phyloP scores from a whole-genome alignment of 495 filamentous ascomycete genomes.

The Viridothelium virens region DNA sequence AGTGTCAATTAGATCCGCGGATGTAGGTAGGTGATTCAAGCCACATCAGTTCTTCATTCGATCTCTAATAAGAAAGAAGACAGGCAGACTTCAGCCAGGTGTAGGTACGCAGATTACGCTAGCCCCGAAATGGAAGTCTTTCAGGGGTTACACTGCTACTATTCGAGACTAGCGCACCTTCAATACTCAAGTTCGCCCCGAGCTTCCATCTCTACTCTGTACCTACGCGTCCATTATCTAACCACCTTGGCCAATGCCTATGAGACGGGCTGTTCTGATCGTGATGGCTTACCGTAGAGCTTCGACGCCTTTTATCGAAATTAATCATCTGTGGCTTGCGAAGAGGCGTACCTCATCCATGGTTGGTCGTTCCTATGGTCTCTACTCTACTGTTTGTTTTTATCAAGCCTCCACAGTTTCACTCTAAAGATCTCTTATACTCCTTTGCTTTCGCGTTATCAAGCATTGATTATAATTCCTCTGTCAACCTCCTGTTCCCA shows the following conservation, averaged over 20 bases:
- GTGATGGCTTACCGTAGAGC: not conserved
- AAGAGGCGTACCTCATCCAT: not conserved
- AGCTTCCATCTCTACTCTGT: not conserved
- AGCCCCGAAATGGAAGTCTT: not conserved
- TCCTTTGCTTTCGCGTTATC: not conserved
- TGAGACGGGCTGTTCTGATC: not conserved
- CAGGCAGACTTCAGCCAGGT: not conserved
- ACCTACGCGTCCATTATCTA: not conserved
- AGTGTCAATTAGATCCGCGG: not conserved
- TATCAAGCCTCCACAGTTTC: not conserved
- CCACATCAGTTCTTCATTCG: not conserved
- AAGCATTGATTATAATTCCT: not conserved
- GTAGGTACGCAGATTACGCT: not conserved
- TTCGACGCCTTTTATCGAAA: not conserved
- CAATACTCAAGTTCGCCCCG: not conserved
- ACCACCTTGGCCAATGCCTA: not conserved
- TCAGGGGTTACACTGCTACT: not conserved
- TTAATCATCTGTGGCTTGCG: not conserved
- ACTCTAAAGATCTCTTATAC: not conserved
- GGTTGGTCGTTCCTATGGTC: not conserved
- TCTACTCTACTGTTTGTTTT: not conserved
- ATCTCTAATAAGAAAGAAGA: not conserved
- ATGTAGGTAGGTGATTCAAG: not conserved
- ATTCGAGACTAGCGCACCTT: not conserved
- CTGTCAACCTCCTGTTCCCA: not conserved